Base-by-base conservation (phyloP, 257 asterid genomes). In the Nicotiana paniculata region DNA sequence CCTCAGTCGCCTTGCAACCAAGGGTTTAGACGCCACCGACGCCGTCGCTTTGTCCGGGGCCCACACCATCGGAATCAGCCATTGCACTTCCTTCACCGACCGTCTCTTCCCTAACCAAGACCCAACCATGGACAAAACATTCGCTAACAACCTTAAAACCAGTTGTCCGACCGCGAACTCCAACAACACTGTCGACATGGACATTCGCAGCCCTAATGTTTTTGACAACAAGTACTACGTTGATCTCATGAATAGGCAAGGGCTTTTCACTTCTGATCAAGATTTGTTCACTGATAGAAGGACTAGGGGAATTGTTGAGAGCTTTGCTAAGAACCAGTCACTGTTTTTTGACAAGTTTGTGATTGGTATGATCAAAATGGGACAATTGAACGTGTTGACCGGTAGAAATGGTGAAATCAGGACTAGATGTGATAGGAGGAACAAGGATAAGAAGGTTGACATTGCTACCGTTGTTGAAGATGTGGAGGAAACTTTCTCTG, bases 171-270 rank as follows among this genome's bases (percentile, higher is more conserved):
- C 69, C 0, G 69, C 68, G 33, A 43, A 55, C 53, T 54, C 68
- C 4, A 59, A 57, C 81, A 77, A 77, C n/a, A 77, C 81, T 0
- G 68, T 59, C 2, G 6, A 54, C n/a, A 54, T 77, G 67, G 81
- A 77, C n/a, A 32, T 57, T 3, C n/a, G 54, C 1, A 54, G n/a
- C 35, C 81, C 81, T 9, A 77, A 54, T 3, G 11, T 59, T 3
- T 77, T 77, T 17, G 81, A 77, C 54, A 77, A 77, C 81, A 77
- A 77, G 18, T 77, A 77, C 81, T 77, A 55, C 68, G 68, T 77
- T 57, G 81, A 77, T 32, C 81, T 77, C 32, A 77, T 62, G 81
- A 77, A 77, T 35, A 55, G 81, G 1, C 68, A 77, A 35, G 81
- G 81, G 10, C 81, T 77, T 1, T 77, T 77, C 37, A 77, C 81